A percentile compares a stretch with the other conserved stretches of the same genome.
Conservation (phyloP, 352 stramenopile genomes). For the Phytopythium vexans region DNA sequence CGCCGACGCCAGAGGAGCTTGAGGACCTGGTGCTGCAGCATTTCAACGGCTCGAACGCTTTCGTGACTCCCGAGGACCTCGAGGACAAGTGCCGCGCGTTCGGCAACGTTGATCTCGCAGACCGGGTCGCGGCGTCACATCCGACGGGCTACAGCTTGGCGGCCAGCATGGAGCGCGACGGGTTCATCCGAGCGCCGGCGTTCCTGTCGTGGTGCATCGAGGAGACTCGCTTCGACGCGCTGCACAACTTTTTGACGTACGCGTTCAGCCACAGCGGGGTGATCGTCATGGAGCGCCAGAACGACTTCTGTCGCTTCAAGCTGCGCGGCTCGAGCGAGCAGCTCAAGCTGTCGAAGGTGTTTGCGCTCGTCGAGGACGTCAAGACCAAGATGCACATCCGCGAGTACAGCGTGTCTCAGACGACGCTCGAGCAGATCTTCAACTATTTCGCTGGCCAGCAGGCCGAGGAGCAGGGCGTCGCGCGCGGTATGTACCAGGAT, state of each 20-base stretch:
- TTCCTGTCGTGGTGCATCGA: slow-evolving; percentile 61
- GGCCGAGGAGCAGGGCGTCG: background rate
- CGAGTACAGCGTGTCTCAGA: slow-evolving; percentile 89
- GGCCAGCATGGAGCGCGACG: slow-evolving; percentile 36
- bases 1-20: slow-evolving; percentile 18
- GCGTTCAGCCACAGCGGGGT: slow-evolving; percentile 18
- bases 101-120: slow-evolving; percentile 27
- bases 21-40: slow-evolving; percentile 12
- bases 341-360: slow-evolving; percentile 64
- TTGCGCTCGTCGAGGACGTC: slow-evolving; percentile 62
- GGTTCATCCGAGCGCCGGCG: slow-evolving; percentile 21
- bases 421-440: slow-evolving; percentile 90
- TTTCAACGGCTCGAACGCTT: slow-evolving; percentile 19
- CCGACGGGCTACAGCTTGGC: slow-evolving; percentile 58
- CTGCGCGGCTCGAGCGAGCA: slow-evolving; percentile 49
- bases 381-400: slow-evolving; percentile 62
- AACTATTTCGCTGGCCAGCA: slow-evolving; percentile 85
- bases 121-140: slow-evolving; percentile 33
- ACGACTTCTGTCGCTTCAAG: slow-evolving; percentile 60
- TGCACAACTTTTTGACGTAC: slow-evolving; percentile 21
- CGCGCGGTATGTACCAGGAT: no score
- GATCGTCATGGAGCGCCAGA: slow-evolving; percentile 53
- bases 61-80: slow-evolving; percentile 19
- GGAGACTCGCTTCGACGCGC: slow-evolving; percentile 37
- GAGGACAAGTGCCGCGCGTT: slow-evolving; percentile 35